Base-by-base conservation (phyloP, 257 asterid genomes). In the Vinca minor region DNA sequence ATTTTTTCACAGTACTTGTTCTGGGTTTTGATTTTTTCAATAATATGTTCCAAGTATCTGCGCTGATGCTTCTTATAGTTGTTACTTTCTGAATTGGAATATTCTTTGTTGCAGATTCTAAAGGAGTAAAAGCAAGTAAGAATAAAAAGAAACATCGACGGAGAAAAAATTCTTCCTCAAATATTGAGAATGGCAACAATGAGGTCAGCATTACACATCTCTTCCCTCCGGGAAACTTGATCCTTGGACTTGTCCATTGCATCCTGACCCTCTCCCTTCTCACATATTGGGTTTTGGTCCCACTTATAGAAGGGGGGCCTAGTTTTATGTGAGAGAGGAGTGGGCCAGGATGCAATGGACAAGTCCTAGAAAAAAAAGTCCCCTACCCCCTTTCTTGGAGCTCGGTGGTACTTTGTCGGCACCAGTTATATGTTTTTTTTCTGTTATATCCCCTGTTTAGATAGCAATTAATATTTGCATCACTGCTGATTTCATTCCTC, bases 141-240 rank as follows among this genome's bases (percentile, higher is more conserved):
- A 79, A 70, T 21, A 79, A 79, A 58, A 79, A 76, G 81, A 79
- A 76, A 76, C 73, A 63, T 55, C 59, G 79, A 29, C 59, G 81
- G 65, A 76, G 71, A 39, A 79, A 73, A 36, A 67, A 58, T 48
- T 56, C 65, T 31, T 68, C 71, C 14, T 67, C 73, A 47, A 73
- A 59, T 66, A 54, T 64, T 54, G 77, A 58, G 48, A 59, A 54
- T 73, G 77, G 71, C 63, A 38, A 44, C 20, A 47, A 46, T 45
- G 62, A 69, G 77, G 83, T 71, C 63, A 70, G 69, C 44, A 39
- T 49, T 9, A 50, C 38, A 39, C 26, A 34, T 34, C 45, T 25
- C 28, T 45, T 53, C 47, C 23, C 69, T 35, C 25, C n/a, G n/a
- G n/a, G n/a, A n/a, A n/a, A n/a, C n/a, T n/a, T n/a, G n/a, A n/a